A percentile compares a stretch with the other conserved stretches of the same genome.
Conservation (phyloP, 2,329 filamentous ascomycete species). For the Colletotrichum sp. region DNA sequence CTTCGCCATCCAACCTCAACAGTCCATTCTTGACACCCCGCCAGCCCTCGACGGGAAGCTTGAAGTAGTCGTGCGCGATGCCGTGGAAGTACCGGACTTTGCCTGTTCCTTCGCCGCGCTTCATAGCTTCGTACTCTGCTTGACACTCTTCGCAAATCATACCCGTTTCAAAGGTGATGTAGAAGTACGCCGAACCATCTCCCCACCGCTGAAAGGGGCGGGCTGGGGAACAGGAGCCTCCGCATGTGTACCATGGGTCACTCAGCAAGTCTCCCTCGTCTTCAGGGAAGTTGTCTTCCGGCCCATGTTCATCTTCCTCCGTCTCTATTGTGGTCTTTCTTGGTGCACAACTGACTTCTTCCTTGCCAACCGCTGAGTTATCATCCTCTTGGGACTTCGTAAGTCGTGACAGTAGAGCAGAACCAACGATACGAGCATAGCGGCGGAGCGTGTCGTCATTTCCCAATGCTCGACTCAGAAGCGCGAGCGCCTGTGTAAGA, state of each 20-base stretch:
- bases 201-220: not conserved
- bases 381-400: not conserved
- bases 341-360: not conserved
- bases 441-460: not conserved
- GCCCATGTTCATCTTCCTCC: not conserved
- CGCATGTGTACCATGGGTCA: not conserved
- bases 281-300: not conserved
- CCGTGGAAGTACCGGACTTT: not conserved
- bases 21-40: not conserved
- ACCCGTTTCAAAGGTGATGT: not conserved
- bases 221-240: not conserved
- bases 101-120: not conserved
- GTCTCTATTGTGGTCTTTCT: too few species aligned
- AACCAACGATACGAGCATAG: not conserved
- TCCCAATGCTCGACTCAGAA: not conserved
- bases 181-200: not conserved
- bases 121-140: not conserved
- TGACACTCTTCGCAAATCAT: not conserved
- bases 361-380: not conserved
- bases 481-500: not conserved
- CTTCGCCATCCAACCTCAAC: not conserved
- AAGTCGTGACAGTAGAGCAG: not conserved
- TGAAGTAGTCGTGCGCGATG: not conserved
- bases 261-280: not conserved
- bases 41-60: not conserved